Evolutionary conservation across 768 basidiomycete genomes (phyloP), one percentile per base, ranked within the genome.

Genomic region (Xanthoconium purpureum): DNA sequence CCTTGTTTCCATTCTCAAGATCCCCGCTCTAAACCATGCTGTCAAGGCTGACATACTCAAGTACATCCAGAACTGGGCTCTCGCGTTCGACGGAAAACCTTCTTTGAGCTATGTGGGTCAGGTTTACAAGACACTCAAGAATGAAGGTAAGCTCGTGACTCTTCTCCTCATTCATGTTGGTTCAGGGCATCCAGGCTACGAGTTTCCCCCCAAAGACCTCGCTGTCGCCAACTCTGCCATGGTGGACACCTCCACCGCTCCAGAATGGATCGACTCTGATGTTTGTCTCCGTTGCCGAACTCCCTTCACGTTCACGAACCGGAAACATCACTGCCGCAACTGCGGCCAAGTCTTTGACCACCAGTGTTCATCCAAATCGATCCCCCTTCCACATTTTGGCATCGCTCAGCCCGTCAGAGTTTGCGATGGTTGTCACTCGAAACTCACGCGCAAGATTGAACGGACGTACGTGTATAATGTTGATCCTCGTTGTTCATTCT

Each of bases 301-400:
- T 0, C 71, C 91, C 0, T 99, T 99, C 72, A 84, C 87, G 0
- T 94, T 98, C 69, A 97, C 94, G 32, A 98, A 98, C 69, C 83
- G 97, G 49, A 98, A 98, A 69, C 97, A 99, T 65, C 97, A 99
- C 66, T 99, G 97, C 69, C 85, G 97, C 14, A 98, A 98, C 71
- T 99, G 97, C 73, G 97, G 97, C 9, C 87, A 89, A 68, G 94
- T 98, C 14, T 98, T 97, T 67, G 96, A 98, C 73, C 93, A 95
- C 52, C 80, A 84, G 40, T 99, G 97, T 71, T 95, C 93, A 0
- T 87, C 89, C 35, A 90, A 93, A 72, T 75, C 80, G 3, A 83
- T 92, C 72, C 77, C 92, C 0, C 78, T 98, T 24, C 96, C 97
- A 5, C 91, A 94, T 68, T 96, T 92, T 64, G 97, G 97, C 12